A percentile compares a stretch with the other conserved stretches of the same genome.
phyloP scores from a whole-genome alignment of 805 yeast genomes.

The Teunomyces funiuensis region DNA sequence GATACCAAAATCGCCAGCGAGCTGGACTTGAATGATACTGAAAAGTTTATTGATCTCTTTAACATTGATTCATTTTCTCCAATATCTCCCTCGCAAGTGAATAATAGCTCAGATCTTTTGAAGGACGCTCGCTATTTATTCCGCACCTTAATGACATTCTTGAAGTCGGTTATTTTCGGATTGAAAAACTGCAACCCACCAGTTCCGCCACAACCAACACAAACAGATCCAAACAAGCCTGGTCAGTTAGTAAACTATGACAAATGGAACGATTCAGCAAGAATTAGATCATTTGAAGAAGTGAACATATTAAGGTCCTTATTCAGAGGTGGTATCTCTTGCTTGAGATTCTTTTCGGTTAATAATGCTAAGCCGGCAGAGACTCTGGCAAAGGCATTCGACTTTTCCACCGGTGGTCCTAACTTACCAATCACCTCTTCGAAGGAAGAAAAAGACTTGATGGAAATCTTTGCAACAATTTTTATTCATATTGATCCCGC shows the following conservation, averaged over 20 bases:
- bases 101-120: slow-evolving; percentile 60
- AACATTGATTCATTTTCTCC: slow-evolving; percentile 49
- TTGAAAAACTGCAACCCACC: slow-evolving; percentile 88
- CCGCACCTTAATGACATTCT: slow-evolving; percentile 83
- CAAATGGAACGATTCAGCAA: slow-evolving; percentile 82
- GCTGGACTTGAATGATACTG: slow-evolving; percentile 23
- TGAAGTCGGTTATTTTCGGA: slow-evolving; percentile 87
- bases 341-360: slow-evolving; percentile 71
- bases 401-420: slow-evolving; percentile 74
- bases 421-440: slow-evolving; percentile 82
- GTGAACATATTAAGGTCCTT: slow-evolving; percentile 71
- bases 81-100: slow-evolving; percentile 53
- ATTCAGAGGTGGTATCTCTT: slow-evolving; percentile 81
- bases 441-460: slow-evolving; percentile 89
- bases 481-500: slow-evolving; percentile 94
- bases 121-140: slow-evolving; percentile 87
- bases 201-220: slow-evolving; percentile 44
- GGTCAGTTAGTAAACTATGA: slow-evolving; percentile 42
- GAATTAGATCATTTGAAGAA: slow-evolving; percentile 82
- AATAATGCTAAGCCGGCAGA: slow-evolving; percentile 47
- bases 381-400: slow-evolving; percentile 36
- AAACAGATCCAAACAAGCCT: slow-evolving; percentile 45
- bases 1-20: slow-evolving; percentile 9
- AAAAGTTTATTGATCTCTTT: slow-evolving; percentile 26
- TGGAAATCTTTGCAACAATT: slow-evolving; percentile 93